Percentiles rank a stretch among this genome's conserved stretches.
Conservation (phyloP, 768 basidiomycete species). For the Xerocomus brunneocitrinus region DNA sequence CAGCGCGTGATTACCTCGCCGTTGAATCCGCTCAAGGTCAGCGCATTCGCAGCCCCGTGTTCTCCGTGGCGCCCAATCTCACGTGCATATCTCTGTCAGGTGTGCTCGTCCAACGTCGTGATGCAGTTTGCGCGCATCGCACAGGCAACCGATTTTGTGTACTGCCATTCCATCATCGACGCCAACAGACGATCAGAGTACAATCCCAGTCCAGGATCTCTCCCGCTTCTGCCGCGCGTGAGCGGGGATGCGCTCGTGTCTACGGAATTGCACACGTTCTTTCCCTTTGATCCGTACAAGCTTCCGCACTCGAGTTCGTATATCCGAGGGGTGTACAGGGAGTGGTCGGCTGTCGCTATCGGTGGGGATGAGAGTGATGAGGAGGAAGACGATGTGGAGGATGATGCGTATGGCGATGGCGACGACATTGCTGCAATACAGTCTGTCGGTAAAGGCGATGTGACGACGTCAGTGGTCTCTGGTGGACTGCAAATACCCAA, state of each 20-base stretch:
- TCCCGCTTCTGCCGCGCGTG: slow-evolving; percentile 16
- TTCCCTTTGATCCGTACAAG: slow-evolving; percentile 97
- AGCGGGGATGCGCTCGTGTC: slow-evolving; percentile 39
- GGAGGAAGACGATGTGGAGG: slow-evolving; percentile 52
- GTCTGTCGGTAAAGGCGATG: neutral
- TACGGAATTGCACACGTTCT: slow-evolving; percentile 85
- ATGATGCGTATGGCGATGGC: slow-evolving; percentile 35
- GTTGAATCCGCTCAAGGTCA: slow-evolving; percentile 78
- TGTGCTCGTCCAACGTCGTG: slow-evolving; percentile 88
- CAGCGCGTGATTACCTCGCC: slow-evolving; percentile 77
- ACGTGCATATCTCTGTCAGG: slow-evolving; percentile 36
- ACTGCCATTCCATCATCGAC: slow-evolving; percentile 90
- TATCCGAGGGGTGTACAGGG: slow-evolving; percentile 81
- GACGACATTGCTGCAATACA: neutral
- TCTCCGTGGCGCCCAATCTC: neutral
- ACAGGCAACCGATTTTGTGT: slow-evolving; percentile 85
- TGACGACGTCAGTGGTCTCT: slow-evolving; percentile 1
- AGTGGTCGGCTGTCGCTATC: slow-evolving; percentile 81
- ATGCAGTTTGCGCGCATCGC: slow-evolving; percentile 92
- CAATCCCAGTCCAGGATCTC: slow-evolving; percentile 24
- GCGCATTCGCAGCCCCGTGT: neutral
- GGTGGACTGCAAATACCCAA: slow-evolving; percentile 23
- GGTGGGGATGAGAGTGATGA: slow-evolving; percentile 68
- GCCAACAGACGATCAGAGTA: slow-evolving; percentile 73
- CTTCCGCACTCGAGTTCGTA: slow-evolving; percentile 73